Base-by-base conservation (phyloP, 2,329 filamentous ascomycete species). In the Ceratocystis harringtonii region DNA sequence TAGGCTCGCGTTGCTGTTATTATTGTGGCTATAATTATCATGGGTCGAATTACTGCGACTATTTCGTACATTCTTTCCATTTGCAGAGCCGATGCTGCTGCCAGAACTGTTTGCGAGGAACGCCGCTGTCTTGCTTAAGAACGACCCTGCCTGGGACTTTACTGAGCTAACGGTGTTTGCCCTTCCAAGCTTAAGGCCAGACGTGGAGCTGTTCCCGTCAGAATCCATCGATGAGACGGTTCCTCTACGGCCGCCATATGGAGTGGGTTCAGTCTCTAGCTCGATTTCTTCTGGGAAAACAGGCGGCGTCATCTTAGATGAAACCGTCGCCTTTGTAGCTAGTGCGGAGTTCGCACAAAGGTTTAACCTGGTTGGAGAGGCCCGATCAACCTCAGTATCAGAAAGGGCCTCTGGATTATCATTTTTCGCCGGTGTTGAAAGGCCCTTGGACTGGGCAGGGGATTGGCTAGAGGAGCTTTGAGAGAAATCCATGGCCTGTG, bases 1-100 rank as follows among this genome's bases (percentile, higher is more conserved):
- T 8, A 58, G 55, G 15, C 55, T 58, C 6, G 73, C 70, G 25
- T 72, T 69, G 19, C 71, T 71, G 36, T 57, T 52, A 41, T 52
- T 62, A 32, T 65, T 65, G 57, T 30, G 30, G 36, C 25, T 62
- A 32, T 32, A 44, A 19, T 8, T 43, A 15, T 55, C 28, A 58
- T 58, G 25, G 7, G 30, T 28, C 30, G 55, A 58, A 25, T 58
- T 58, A 30, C 55, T 58, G 17, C 55, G 25, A 7, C 55, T 36
- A 15, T 19, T 58, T 10, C 55, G 55, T 28, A 64, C 32, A n/a
- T 43, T 64, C 12, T 57, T 57, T n/a, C 55, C 55, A 19, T 30
- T 32, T 58, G 28, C 25, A 19, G 63, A 58, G 17, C 60, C n/a
- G 43, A 44, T 64, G 32, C 44, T 58, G 41, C 48, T 58, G 8